Evolutionary conservation across 352 stramenopile genomes (phyloP).

Genomic region (Pythium coloratum): DNA sequence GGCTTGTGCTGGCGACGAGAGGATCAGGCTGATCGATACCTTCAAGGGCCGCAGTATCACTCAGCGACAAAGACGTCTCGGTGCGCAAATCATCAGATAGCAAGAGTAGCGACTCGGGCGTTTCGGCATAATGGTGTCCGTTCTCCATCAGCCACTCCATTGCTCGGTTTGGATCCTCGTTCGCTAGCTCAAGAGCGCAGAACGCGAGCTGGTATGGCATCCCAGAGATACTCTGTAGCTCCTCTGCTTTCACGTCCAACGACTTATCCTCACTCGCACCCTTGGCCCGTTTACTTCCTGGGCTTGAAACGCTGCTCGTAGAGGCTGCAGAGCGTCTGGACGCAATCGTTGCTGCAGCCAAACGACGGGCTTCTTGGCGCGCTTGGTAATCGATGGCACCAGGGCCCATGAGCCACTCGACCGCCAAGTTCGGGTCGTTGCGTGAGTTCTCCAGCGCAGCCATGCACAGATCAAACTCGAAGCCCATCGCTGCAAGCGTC

Average conservation of each 20-base stretch:
- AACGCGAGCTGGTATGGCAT: constrained; percentile 69
- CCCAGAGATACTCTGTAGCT: constrained; percentile 74
- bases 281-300: not conserved
- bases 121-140: constrained; percentile 57
- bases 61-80: constrained; percentile 44
- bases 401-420: constrained; percentile 86
- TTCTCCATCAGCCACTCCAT: constrained; percentile 91
- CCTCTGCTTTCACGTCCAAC: constrained; percentile 61
- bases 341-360: constrained; percentile 49
- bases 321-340: constrained; percentile 23
- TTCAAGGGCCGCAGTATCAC: constrained; percentile 71
- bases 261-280: constrained; percentile 25
- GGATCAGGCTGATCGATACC: constrained; percentile 74
- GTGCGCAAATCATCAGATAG: constrained; percentile 51
- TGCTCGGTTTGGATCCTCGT: constrained; percentile 77
- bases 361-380: constrained; percentile 55
- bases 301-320: not conserved
- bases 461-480: constrained; percentile 89
- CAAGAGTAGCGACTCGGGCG: constrained; percentile 44
- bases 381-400: constrained; percentile 75
- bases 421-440: constrained; percentile 81
- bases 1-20: constrained; percentile 40
- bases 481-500: constrained; percentile 84
- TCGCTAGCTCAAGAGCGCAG: constrained; percentile 73
- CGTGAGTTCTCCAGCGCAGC: constrained; percentile 72